Conservation (phyloP, 2,329 filamentous ascomycete genomes). For the Parasarocladium wereldwijsianum region DNA sequence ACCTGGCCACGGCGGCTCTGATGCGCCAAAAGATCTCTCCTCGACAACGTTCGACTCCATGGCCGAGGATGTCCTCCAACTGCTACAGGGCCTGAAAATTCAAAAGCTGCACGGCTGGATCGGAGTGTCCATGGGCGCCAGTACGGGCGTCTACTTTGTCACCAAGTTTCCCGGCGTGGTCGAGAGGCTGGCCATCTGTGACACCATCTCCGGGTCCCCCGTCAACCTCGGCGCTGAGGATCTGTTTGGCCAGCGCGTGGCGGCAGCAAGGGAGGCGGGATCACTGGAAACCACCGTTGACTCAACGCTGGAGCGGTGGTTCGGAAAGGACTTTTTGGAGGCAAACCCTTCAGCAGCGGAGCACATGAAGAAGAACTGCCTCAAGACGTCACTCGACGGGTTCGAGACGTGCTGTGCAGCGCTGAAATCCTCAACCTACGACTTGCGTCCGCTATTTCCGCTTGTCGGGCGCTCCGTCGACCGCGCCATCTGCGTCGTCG, state of each 20-base stretch:
- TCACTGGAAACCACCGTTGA: slow-evolving; percentile 16
- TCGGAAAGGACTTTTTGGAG: slow-evolving; percentile 21
- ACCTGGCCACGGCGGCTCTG: slow-evolving; percentile 26
- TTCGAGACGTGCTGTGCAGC: slow-evolving; percentile 26
- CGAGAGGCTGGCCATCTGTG: slow-evolving; percentile 22
- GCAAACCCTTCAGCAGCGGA: slow-evolving; percentile 18
- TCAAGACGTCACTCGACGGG: slow-evolving; percentile 21
- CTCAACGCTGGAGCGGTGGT: slow-evolving; percentile 24
- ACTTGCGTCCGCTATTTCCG: slow-evolving; percentile 20
- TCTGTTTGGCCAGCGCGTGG: slow-evolving; percentile 19
- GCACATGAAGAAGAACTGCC: slow-evolving; percentile 21
- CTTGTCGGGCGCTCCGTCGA: slow-evolving; percentile 19
- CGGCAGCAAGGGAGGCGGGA: slow-evolving; percentile 17
- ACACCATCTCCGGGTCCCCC: slow-evolving; percentile 24
- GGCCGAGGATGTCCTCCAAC: slow-evolving; percentile 20
- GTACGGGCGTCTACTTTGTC: slow-evolving; percentile 23
- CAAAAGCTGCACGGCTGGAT: slow-evolving; percentile 23
- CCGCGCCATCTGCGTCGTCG: slow-evolving; percentile 21
- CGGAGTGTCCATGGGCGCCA: slow-evolving; percentile 29
- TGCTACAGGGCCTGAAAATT: slow-evolving; percentile 18
- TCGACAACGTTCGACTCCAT: slow-evolving; percentile 23
- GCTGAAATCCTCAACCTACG: slow-evolving; percentile 20
- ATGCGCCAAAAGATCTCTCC: slow-evolving; percentile 15
- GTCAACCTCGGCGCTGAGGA: slow-evolving; percentile 19
- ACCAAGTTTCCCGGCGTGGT: slow-evolving; percentile 22